Evolutionary conservation across 1,284 basidiomycete species (phyloP).

Genomic region (Rhodotorula sp.): DNA sequence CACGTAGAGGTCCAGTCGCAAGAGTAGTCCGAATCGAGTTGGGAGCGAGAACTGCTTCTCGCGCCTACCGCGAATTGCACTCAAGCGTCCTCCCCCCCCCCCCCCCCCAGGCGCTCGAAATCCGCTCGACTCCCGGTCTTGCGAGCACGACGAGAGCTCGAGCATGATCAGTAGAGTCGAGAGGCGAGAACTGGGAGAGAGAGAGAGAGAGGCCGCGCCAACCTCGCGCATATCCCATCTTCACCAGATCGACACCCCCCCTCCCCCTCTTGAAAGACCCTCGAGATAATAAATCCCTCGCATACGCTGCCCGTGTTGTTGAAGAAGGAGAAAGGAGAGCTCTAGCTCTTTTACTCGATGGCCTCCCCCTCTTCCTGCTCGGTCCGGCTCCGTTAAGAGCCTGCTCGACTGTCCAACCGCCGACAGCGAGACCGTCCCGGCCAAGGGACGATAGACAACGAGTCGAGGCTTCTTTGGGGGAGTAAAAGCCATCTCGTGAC

Average conservation of each 20-base stretch:
- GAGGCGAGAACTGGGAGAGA: background rate
- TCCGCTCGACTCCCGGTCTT: no score
- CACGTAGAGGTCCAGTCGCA: slow-evolving; percentile 7
- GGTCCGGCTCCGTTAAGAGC: no score
- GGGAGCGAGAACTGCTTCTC: background rate
- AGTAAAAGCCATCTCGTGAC: no score
- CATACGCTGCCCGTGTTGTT: no score
- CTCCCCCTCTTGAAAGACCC: background rate
- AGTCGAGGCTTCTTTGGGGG: slow-evolving; percentile 11
- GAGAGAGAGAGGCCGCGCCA: slow-evolving; percentile 10
- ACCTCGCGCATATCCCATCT: slow-evolving; percentile 22
- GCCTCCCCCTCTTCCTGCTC: slow-evolving; percentile 1
- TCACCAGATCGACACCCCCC: background rate
- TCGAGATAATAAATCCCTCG: no score
- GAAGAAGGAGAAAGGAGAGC: background rate
- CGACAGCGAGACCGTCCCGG: no score
- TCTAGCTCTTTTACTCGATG: background rate
- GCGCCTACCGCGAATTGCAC: slow-evolving; percentile 23
- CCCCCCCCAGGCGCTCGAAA: no score
- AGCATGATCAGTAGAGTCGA: background rate
- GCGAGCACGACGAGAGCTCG: slow-evolving; percentile 1
- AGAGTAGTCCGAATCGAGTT: slow-evolving; percentile 36
- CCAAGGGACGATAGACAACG: background rate
- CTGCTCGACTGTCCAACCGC: no score
- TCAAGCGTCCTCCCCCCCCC: slow-evolving; percentile 11